Conservation (phyloP, 148 eudicot genomes). For the Selenicereus undatus region DNA sequence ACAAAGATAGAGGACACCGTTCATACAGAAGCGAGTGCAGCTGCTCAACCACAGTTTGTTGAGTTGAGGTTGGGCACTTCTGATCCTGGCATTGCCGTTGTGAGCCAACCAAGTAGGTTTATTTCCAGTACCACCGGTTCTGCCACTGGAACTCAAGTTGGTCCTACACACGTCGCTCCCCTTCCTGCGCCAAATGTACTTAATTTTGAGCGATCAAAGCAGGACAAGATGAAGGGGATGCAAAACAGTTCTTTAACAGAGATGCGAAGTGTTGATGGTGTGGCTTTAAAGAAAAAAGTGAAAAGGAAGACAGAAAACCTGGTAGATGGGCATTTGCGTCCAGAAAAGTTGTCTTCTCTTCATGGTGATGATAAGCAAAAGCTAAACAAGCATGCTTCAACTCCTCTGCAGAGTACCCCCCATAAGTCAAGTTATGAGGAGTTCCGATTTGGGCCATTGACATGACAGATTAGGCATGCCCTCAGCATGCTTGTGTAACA, state of each 20-base stretch:
- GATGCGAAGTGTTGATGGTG: conserved; percentile 28
- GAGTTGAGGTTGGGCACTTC: conserved; percentile 35
- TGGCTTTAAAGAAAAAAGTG: conserved; percentile 53
- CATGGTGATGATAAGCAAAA: conserved; percentile 47
- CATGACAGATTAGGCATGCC: conserved; percentile 19
- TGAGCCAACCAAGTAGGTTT: conserved; percentile 29
- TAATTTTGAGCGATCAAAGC: conserved; percentile 43
- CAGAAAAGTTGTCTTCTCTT: conserved; percentile 39
- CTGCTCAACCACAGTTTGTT: conserved; percentile 36
- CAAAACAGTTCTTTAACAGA: conserved; percentile 30
- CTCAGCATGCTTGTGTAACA: conserved; percentile 22
- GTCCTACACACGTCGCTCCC: conserved; percentile 21
- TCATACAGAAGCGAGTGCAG: conserved; percentile 38
- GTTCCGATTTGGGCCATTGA: conserved; percentile 39
- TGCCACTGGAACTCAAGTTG: conserved; percentile 16
- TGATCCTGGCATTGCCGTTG: conserved; percentile 30
- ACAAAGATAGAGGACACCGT: conserved; percentile 41
- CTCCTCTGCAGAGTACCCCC: conserved; percentile 24
- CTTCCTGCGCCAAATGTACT: conserved; percentile 25
- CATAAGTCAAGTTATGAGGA: conserved; percentile 31
- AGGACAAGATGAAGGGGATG: conserved; percentile 53
- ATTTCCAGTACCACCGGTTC: conserved; percentile 21
- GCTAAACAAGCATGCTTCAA: conserved; percentile 37
- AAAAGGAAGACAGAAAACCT: conserved; percentile 61
- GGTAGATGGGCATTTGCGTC: conserved; percentile 31